Base-by-base conservation (phyloP, 768 basidiomycete genomes). In the Cystofilobasidium bisporidii region DNA sequence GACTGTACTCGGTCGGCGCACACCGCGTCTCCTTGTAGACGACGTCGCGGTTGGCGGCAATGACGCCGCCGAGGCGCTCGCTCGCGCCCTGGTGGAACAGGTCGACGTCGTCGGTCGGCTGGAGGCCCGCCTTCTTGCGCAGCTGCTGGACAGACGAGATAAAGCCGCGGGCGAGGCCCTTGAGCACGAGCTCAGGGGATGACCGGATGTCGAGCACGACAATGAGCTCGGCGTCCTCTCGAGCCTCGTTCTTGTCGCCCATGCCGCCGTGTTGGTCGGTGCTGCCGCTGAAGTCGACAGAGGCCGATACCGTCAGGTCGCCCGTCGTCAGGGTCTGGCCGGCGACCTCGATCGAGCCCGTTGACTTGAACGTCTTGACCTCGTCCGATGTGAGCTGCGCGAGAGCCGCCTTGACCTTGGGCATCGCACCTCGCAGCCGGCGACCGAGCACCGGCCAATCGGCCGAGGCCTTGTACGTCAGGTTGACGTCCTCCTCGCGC, bases 391-490 rank as follows among this genome's bases (percentile, higher is more conserved):
- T 76, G 40, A 97, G 83, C 26, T 79, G 78, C 11, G 92, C 90
- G 32, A 99, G 81, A 0, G 85, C 90, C 64, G 86, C 89, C 81
- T 90, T 88, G 72, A 99, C 93, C 36, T 87, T 87, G 24, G 80
- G 85, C 40, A 98, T 79, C 76, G 97, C 91, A 75, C 91, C 96
- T 71, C 94, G 85, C 60, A 99, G 82, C 78, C 96, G 98, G 73
- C 85, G 85, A 59, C 96, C 96, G 61, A 99, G 83, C 18, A 89
- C 86, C n/a, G 84, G 81, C 90, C 91, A 97, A 79, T 99, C 96
- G 14, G 96, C 94, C 33, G 87, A 86, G 6, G 87, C 93, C 64
- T 85, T 85, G 81, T 97, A 98, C 70, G 85, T 85, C 72, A 97
- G 87, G 28, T 93, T 91, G 40, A 91, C 90, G 36, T 83, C 77